A percentile compares a stretch with the other conserved stretches of the same genome.
Evolutionary conservation across 2,329 filamentous ascomycete species (phyloP).

Genomic region (Coniosporium tulheliwenetii): DNA sequence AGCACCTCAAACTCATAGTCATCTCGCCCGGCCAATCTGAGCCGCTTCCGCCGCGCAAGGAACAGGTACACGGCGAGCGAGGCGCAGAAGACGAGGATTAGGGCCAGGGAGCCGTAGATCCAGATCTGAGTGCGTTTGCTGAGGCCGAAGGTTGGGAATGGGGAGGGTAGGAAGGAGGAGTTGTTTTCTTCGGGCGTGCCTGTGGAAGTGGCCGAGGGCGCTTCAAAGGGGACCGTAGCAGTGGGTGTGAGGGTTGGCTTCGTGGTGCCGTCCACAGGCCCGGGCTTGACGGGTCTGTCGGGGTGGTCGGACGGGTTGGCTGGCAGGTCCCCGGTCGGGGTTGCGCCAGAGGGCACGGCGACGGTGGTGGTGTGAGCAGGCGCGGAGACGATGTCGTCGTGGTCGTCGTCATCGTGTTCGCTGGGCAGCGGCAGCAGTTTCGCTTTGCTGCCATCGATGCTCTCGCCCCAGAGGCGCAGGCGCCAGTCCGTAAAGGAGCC

Average conservation of each 20-base stretch:
- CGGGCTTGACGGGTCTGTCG: slow-evolving; percentile 41
- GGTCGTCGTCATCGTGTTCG: slow-evolving; percentile 70
- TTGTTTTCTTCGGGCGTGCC: slow-evolving; percentile 16
- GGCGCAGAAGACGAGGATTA: slow-evolving; percentile 72
- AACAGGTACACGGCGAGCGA: slow-evolving; percentile 72
- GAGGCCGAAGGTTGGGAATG: slow-evolving; percentile 80
- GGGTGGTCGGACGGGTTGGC: slow-evolving; percentile 29
- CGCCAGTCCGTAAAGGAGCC: slow-evolving; percentile 85
- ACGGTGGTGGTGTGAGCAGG: slow-evolving; percentile 45
- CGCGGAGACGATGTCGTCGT: slow-evolving; percentile 48
- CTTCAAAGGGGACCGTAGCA: slow-evolving; percentile 11
- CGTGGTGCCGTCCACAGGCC: slow-evolving; percentile 25
- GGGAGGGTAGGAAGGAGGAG: slow-evolving; percentile 57
- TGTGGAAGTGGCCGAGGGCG: slow-evolving; percentile 12
- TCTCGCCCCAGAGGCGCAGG: slow-evolving; percentile 85
- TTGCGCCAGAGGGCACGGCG: slow-evolving; percentile 17
- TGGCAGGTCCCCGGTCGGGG: slow-evolving; percentile 24
- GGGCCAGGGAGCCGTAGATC: slow-evolving; percentile 77
- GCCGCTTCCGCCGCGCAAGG: slow-evolving; percentile 55
- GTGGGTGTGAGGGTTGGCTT: slow-evolving; percentile 12
- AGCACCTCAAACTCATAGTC: slow-evolving; percentile 92
- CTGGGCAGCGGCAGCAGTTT: slow-evolving; percentile 65
- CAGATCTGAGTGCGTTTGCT: slow-evolving; percentile 78
- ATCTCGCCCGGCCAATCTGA: slow-evolving; percentile 52
- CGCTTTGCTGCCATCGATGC: slow-evolving; percentile 60